Percentiles rank a stretch among this genome's conserved stretches.
Evolutionary conservation across 2,329 filamentous ascomycete species (phyloP).

Genomic region (Scytalidium lignicola): DNA sequence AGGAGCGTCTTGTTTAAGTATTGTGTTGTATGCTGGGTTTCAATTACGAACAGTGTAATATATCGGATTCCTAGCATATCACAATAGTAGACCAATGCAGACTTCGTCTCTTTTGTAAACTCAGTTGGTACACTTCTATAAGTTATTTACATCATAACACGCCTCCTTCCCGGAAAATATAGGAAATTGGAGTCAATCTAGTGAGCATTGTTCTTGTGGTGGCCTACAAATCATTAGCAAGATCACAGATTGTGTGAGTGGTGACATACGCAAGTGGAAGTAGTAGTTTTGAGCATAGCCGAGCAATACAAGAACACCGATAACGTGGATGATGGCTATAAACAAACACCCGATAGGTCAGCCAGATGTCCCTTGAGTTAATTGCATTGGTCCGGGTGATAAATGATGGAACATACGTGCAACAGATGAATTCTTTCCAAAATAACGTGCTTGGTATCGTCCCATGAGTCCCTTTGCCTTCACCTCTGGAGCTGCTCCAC

Average conservation of each 20-base stretch:
- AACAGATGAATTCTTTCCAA: conserved; percentile 86
- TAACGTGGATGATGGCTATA: conserved; percentile 80
- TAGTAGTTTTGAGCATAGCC: conserved; percentile 99
- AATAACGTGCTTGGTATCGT: conserved; percentile 87
- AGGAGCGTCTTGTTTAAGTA: too few species aligned
- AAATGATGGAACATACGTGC: conserved; percentile 64
- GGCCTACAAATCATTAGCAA: conserved; percentile 54
- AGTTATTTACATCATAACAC: conserved; percentile 26
- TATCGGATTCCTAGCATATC: neutral
- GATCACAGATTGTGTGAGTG: neutral
- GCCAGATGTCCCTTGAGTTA: conserved; percentile 3
- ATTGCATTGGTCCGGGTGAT: neutral
- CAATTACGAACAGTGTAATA: too few species aligned
- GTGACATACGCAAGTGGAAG: conserved; percentile 91
- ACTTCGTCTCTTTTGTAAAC: neutral
- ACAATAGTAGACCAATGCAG: neutral
- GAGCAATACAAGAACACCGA: conserved; percentile 70
- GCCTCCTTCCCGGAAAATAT: conserved; percentile 1
- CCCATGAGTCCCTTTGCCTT: conserved; percentile 79
- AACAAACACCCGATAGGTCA: conserved; percentile 18
- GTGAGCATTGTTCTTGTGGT: conserved; percentile 99
- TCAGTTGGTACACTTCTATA: conserved; percentile 15
- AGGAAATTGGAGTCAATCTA: conserved; percentile 46
- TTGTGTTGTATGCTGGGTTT: too few species aligned
- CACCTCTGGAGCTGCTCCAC: conserved; percentile 78